Evolutionary conservation across 192 early-diverging fungal genomes (phyloP), one percentile per base, ranked within the genome.

Genomic region (Coemansia sp.): DNA sequence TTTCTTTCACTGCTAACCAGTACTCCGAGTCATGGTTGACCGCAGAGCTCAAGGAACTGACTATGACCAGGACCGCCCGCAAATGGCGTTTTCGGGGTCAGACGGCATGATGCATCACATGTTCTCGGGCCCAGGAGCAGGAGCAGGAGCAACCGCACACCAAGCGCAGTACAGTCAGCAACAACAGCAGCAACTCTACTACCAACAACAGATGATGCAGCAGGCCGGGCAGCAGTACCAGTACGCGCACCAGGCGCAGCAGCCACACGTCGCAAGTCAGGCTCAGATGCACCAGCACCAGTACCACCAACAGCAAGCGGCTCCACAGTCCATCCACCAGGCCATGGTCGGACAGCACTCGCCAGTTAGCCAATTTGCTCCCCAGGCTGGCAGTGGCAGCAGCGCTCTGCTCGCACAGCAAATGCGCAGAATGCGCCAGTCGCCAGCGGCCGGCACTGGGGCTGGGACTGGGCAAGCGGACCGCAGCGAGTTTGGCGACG

Each of bases 21-120:
- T 39, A 40, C 37, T 39, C n/a, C 11, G 19, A 49, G 59, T 42
- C 40, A 82, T 82, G 80, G 62, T 75, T 7, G 62, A 76, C 74
- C 80, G 75, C 32, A 66, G 70, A 68, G 64, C 71, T 2, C 80
- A 82, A 59, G 80, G 80, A 33, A 82, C 67, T 47, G 80, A 82
- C 69, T 77, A 69, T 55, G 80, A 77, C 32, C 67, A 69, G 63
- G 68, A 66, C 53, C 66, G 64, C 62, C 49, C 32, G 33, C 66
- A 46, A 43, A 62, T 61, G 64, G 72, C 72, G 33, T 64, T 64
- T 67, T 62, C 52, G 17, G 61, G 58, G 19, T 28, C 64, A 2
- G 80, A 82, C 49, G 76, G 72, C 19, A 61, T 66, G 70, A 78
- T 84, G 76, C 76, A 78, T 55, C 76, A 82, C 58, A 46, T 82